Evolutionary conservation across 352 stramenopile species (phyloP).

Genomic region (Phytophthora parvispora): DNA sequence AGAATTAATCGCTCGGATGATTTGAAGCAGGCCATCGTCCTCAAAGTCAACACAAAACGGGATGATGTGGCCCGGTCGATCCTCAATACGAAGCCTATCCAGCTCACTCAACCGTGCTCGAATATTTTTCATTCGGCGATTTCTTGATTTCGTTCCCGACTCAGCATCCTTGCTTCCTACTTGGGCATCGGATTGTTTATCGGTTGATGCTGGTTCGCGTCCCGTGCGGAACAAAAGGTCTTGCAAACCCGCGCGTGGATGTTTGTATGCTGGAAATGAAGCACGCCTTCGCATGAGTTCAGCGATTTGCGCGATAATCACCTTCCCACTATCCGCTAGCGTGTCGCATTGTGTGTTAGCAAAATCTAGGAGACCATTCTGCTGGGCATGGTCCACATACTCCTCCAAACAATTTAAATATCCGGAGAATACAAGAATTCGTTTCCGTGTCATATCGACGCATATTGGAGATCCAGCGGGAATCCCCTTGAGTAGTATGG

Average conservation of each 20-base stretch:
- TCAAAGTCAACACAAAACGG: constrained; percentile 76
- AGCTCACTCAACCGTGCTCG: constrained; percentile 52
- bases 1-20: constrained; percentile 39
- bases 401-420: constrained; percentile 81
- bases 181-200: constrained; percentile 10
- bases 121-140: constrained; percentile 73
- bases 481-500: constrained; percentile 64
- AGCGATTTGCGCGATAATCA: constrained; percentile 45
- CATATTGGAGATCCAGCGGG: constrained; percentile 75
- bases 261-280: constrained; percentile 57
- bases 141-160: constrained; percentile 46
- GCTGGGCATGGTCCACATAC: constrained; percentile 46
- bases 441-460: constrained; percentile 50
- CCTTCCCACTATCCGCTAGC: constrained; percentile 37
- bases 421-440: constrained; percentile 73
- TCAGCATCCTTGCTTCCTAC: constrained; percentile 11
- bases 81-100: constrained; percentile 35
- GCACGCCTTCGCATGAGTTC: constrained; percentile 47
- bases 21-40: constrained; percentile 47
- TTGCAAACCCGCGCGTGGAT: constrained; percentile 50
- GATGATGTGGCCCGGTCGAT: constrained; percentile 65
- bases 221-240: constrained; percentile 58
- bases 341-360: not conserved
- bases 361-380: not conserved
- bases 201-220: constrained; percentile 27